These are phyloP conservation scores for Alternaria postmessia DNA, from an alignment of 2,329 filamentous ascomycete genomes.

Conservation along the genomic window DNA sequence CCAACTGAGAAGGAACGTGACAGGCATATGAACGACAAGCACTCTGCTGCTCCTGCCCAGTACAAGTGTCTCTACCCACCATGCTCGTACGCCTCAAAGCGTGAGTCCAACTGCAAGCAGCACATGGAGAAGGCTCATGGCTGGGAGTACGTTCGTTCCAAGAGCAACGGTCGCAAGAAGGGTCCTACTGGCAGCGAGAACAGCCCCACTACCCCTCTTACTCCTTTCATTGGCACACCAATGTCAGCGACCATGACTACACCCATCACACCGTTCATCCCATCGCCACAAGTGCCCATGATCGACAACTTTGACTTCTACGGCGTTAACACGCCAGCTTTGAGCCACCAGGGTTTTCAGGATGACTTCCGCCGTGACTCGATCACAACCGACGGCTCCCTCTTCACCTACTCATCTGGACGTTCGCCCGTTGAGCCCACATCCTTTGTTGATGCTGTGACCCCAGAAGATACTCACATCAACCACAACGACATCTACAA, in stretches of 20 bases:
- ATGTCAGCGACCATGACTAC: conserved; percentile 46
- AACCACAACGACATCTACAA: conserved; percentile 67
- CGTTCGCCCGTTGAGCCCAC: conserved; percentile 53
- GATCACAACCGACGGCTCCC: conserved; percentile 47
- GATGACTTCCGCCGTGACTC: conserved; percentile 50
- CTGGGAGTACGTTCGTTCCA: conserved; percentile 89
- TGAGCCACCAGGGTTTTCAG: conserved; percentile 40
- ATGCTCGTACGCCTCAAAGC: conserved; percentile 94
- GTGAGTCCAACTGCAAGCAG: conserved; percentile 96
- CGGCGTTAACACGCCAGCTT: conserved; percentile 43
- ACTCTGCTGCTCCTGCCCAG: conserved; percentile 79
- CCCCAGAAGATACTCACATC: conserved; percentile 60
- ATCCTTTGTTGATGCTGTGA: conserved; percentile 55
- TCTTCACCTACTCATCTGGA: conserved; percentile 50
- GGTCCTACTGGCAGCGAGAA: conserved; percentile 33
- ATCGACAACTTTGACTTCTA: conserved; percentile 44
- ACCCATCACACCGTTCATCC: conserved; percentile 50
- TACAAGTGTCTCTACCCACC: conserved; percentile 83
- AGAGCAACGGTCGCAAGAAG: conserved; percentile 75
- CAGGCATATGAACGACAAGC: conserved; percentile 95
- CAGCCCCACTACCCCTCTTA: conserved; percentile 43
- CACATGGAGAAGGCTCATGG: conserved; percentile 98
- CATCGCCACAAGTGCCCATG: conserved; percentile 53
- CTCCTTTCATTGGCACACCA: conserved; percentile 49
- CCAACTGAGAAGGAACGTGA: conserved; percentile 98